Base-by-base conservation (phyloP, 2,329 filamentous ascomycete genomes). In the Sarocladium oryzae region DNA sequence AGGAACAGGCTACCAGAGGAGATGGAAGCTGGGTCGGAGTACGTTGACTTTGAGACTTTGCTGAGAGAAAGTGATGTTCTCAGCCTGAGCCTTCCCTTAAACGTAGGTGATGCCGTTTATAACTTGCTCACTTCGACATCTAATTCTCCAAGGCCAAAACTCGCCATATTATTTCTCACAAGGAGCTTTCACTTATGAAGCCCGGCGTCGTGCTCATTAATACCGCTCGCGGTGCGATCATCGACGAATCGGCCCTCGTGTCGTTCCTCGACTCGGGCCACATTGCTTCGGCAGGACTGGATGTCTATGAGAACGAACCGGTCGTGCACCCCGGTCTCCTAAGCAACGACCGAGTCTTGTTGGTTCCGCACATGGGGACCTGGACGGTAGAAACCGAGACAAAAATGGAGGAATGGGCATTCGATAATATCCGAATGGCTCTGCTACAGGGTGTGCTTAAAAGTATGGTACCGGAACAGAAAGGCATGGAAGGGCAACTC, bases 351-450 rank as follows among this genome's bases (percentile, higher is more conserved):
- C 78, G 81, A 57, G 87, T 88, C 20, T 73, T 92, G 59, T 73
- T 95, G 24, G 70, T 95, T 32, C 89, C 89, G 49, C 89, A 95
- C 66, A 88, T 95, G 86, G 89, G 89, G 0, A 95, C 89, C 0
- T 89, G 80, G 76, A 92, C 87, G 0, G 71, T 82, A 24, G 88
- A 81, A 69, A 81, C 78, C 6, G 72, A 77, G 64, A 71, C 68
- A 38, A 78, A 79, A 66, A 84, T 92, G 87, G 88, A 92, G 68
- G 76, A 82, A 61, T 89, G 84, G 83, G 78, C 81, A 35, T 84
- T 92, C 57, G 76, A 74, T 26, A 92, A 93, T 61, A 76, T 90
- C 28, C 73, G 76, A 20, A 68, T 73, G 56, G 87, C 83, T 1
- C 58, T 91, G 5, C 73, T 79, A 56, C 75, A 75, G 46, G 83